A percentile compares a stretch with the other conserved stretches of the same genome.
These are phyloP conservation scores for Huntiella bhutanensis DNA, from an alignment of 2,329 filamentous ascomycete species.

Conservation along the genomic window DNA sequence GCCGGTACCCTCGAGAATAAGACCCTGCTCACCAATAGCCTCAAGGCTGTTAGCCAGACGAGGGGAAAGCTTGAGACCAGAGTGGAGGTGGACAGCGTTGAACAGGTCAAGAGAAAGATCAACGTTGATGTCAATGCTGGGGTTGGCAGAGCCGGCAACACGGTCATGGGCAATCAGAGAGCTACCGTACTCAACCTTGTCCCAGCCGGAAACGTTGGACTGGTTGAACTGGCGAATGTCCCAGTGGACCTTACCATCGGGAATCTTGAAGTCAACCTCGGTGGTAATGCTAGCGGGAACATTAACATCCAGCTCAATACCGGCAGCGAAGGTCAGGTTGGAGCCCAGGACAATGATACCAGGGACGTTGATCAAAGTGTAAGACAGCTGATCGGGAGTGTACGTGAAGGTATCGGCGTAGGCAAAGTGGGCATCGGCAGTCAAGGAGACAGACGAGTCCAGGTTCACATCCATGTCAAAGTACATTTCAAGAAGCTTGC, in stretches of 20 bases:
- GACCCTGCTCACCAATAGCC: slow-evolving; percentile 1
- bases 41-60: neutral
- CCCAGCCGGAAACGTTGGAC: slow-evolving; percentile 19
- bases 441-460: slow-evolving; percentile 20
- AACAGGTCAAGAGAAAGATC: slow-evolving; percentile 22
- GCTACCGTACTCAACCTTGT: slow-evolving; percentile 18
- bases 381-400: slow-evolving; percentile 18
- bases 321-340: slow-evolving; percentile 20
- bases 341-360: slow-evolving; percentile 22
- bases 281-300: slow-evolving; percentile 18
- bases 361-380: slow-evolving; percentile 21
- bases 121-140: slow-evolving; percentile 13
- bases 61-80: slow-evolving; percentile 1
- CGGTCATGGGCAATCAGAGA: slow-evolving; percentile 18
- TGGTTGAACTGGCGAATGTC: slow-evolving; percentile 18
- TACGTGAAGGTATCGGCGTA: slow-evolving; percentile 20
- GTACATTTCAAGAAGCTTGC: slow-evolving; percentile 16
- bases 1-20: slow-evolving; percentile 1
- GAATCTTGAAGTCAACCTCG: slow-evolving; percentile 17
- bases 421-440: slow-evolving; percentile 18
- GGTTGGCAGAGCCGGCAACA: slow-evolving; percentile 18
- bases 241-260: slow-evolving; percentile 22
- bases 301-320: slow-evolving; percentile 19
- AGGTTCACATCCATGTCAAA: slow-evolving; percentile 25
- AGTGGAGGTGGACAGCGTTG: neutral